Conservation (phyloP, 169 alveolate species). For the Babesia divergens region DNA sequence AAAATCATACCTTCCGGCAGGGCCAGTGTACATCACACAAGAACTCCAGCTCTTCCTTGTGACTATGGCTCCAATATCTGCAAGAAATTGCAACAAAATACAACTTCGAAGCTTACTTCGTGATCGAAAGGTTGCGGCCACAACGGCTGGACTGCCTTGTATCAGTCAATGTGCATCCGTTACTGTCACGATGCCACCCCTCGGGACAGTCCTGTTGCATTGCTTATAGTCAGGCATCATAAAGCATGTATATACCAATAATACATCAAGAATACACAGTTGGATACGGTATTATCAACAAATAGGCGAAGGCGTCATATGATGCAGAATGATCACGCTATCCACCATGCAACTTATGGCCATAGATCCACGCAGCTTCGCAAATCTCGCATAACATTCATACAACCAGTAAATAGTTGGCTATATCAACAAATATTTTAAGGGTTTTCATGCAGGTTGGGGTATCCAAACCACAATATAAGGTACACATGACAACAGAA, state of each 20-base stretch:
- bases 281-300: too few species aligned
- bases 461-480: too few species aligned
- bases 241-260: not conserved
- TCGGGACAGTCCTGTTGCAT: slow-evolving; percentile 40
- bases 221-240: not conserved
- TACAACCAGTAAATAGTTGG: too few species aligned
- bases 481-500: too few species aligned
- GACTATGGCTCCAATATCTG: slow-evolving; percentile 43
- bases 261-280: too few species aligned
- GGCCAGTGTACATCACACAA: slow-evolving; percentile 72
- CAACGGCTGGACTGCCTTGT: slow-evolving; percentile 2
- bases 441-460: too few species aligned
- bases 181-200: slow-evolving; percentile 19
- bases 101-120: slow-evolving; percentile 17
- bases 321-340: too few species aligned
- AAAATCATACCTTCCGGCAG: slow-evolving; percentile 45
- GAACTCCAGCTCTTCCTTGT: slow-evolving; percentile 67
- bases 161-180: not conserved
- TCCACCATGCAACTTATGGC: too few species aligned
- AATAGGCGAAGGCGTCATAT: too few species aligned
- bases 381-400: too few species aligned
- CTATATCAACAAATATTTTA: too few species aligned
- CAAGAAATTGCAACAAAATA: not conserved
- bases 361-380: too few species aligned
- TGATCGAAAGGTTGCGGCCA: slow-evolving; percentile 15